A percentile compares a stretch with the other conserved stretches of the same genome.
phyloP scores from a whole-genome alignment of 1,284 basidiomycete species.

The Ustilago nuda region DNA sequence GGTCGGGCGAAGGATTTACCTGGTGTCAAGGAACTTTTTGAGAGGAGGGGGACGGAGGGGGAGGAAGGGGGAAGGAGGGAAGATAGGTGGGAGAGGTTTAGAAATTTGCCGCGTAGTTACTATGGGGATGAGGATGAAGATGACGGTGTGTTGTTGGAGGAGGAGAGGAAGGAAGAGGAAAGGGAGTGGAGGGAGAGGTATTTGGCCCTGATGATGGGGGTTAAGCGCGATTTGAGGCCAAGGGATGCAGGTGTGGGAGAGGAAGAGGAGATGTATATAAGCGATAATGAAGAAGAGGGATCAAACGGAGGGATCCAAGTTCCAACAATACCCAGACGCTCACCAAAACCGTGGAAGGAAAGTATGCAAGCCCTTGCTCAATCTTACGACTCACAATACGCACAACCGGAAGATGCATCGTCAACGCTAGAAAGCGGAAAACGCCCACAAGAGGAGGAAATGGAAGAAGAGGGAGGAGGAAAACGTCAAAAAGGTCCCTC shows the following conservation, averaged over 20 bases:
- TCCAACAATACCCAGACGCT: slow-evolving; percentile 50
- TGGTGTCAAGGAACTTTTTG: slow-evolving; percentile 92
- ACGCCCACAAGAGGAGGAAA: slow-evolving; percentile 6
- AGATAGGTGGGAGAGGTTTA: slow-evolving; percentile 87
- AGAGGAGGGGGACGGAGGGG: slow-evolving; percentile 78
- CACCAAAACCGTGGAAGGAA: slow-evolving; percentile 50
- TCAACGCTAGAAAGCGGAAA: neutral
- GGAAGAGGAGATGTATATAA: slow-evolving; percentile 16
- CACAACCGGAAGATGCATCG: slow-evolving; percentile 3
- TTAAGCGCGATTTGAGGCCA: slow-evolving; percentile 14
- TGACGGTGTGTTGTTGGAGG: slow-evolving; percentile 76
- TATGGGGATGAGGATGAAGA: slow-evolving; percentile 91
- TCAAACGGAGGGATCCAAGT: slow-evolving; percentile 46
- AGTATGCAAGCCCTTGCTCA: slow-evolving; percentile 16
- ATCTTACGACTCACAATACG: slow-evolving; percentile 5
- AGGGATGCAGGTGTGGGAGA: neutral
- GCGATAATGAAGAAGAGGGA: slow-evolving; percentile 11
- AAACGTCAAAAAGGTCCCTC: slow-evolving; percentile 20
- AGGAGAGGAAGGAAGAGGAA: slow-evolving; percentile 50
- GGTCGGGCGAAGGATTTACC: slow-evolving; percentile 96
- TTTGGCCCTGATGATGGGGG: slow-evolving; percentile 9
- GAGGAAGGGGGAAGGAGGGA: slow-evolving; percentile 81
- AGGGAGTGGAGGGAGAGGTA: slow-evolving; percentile 76
- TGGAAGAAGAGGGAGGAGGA: neutral
- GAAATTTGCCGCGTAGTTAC: slow-evolving; percentile 86